Evolutionary conservation across 2,329 filamentous ascomycete genomes (phyloP), one percentile per base, ranked within the genome.

Genomic region (Neocucurbitaria cava): DNA sequence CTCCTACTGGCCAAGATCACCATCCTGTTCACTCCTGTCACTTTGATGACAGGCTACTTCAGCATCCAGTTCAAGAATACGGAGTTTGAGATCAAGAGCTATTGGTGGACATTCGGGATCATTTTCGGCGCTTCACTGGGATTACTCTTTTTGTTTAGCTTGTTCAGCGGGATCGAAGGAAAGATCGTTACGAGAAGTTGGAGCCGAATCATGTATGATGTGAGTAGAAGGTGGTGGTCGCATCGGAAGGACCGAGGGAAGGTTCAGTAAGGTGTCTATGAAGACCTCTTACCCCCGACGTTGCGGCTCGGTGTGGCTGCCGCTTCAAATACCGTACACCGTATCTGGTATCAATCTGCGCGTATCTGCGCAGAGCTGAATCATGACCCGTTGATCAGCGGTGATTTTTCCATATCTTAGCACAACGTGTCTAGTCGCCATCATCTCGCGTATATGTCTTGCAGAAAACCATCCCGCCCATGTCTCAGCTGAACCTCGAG

Each of bases 11-110:
- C 88, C 42, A 92, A 92, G 70, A 85, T 89, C 5, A 90, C 87
- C 11, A 89, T 92, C 36, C 79, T 92, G 46, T 92, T 92, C 76
- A 80, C 92, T 50, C 89, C 89, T 0, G 87, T 92, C 56, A 88
- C 84, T 61, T 82, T 92, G 44, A 87, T 92, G 85, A 91, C 89
- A 3, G 85, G 81, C 28, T 92, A 91, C 73, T 92, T 91, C 71
- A 87, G 86, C 5, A 82, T 88, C 1, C 83, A 90, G 69, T 83
- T 91, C 45, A 74, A 78, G 7, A 82, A 84, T 3, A 76, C 87
- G 9, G 79, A 83, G 44, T 91, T 89, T 73, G 85, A 83, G 0
- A 76, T 82, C 13, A 81, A 73, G 51, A 83, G 85, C 39, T 92
- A 90, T 70, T 92, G 89, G 89, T 78, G 83, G 45, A 77, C 82